A percentile compares a stretch with the other conserved stretches of the same genome.
Evolutionary conservation across 257 asterid genomes (phyloP).

Genomic region (Euphrasia confusa): DNA sequence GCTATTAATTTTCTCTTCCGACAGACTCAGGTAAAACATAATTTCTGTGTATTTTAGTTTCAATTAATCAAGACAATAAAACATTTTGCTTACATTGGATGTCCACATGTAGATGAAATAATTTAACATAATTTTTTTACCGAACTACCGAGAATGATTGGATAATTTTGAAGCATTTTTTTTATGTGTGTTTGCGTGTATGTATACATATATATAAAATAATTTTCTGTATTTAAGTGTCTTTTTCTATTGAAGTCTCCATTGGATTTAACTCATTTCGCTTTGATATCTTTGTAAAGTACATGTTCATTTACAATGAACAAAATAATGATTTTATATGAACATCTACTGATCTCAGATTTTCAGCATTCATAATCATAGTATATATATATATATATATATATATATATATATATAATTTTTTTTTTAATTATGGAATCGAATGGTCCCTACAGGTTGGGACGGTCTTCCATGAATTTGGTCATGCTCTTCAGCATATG

Average conservation of each 20-base stretch:
- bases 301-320: constrained; percentile 2
- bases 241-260: constrained; percentile 2
- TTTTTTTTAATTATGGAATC: constrained; percentile 17
- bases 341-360: not conserved
- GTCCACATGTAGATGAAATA: not conserved
- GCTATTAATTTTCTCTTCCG: too few relatives aligned
- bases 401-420: too few relatives aligned
- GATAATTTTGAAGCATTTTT: not conserved
- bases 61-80: too few relatives aligned
- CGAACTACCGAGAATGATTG: not conserved
- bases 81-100: too few relatives aligned
- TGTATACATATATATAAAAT: too few relatives aligned
- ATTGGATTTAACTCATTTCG: constrained; percentile 15
- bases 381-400: not conserved
- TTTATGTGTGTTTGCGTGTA: too few relatives aligned
- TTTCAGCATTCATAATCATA: constrained; percentile 5
- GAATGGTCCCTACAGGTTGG: constrained; percentile 57
- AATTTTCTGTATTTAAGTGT: not conserved
- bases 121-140: not conserved
- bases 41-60: too few relatives aligned
- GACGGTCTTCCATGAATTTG: constrained; percentile 97
- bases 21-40: too few relatives aligned
- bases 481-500: constrained; percentile 99
- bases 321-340: not conserved
- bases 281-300: constrained; percentile 4